Evolutionary conservation across 495 filamentous ascomycete genomes (phyloP).

Genomic region (Filosporella fistucella): DNA sequence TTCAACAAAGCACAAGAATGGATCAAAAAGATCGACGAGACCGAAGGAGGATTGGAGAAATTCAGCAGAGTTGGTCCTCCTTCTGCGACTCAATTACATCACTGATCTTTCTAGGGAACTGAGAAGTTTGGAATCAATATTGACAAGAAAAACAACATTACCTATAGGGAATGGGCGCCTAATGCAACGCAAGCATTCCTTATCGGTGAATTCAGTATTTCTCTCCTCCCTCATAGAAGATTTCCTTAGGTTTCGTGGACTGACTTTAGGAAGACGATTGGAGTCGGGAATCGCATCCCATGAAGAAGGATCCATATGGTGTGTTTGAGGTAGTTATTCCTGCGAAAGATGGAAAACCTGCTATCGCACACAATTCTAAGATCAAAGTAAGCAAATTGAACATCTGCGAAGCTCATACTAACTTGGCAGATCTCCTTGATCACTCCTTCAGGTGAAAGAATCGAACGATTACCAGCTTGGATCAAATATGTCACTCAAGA

Average conservation of each 20-base stretch:
- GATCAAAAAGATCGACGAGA: constrained; percentile 76
- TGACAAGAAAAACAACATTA: constrained; percentile 74
- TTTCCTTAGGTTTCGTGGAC: constrained; percentile 3
- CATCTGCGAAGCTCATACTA: constrained; percentile 17
- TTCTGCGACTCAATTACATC: background rate
- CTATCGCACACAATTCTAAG: constrained; percentile 90
- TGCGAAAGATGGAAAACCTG: constrained; percentile 65
- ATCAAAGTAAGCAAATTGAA: constrained; percentile 63
- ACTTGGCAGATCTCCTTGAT: constrained; percentile 73
- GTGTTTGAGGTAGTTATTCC: constrained; percentile 81
- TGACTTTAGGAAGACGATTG: constrained; percentile 63
- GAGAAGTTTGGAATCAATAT: constrained; percentile 83
- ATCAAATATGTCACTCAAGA: constrained; percentile 97
- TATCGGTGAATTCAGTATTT: constrained; percentile 92
- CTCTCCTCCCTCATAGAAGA: constrained; percentile 2
- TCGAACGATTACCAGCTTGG: constrained; percentile 91
- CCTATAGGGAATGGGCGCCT: constrained; percentile 95
- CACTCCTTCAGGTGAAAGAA: constrained; percentile 68
- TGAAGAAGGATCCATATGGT: constrained; percentile 83
- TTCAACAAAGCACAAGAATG: constrained; percentile 81
- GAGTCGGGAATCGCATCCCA: constrained; percentile 74
- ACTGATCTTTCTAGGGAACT: constrained; percentile 53
- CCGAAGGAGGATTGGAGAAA: constrained; percentile 86
- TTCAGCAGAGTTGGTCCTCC: constrained; percentile 69
- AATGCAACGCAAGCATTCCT: constrained; percentile 78